phyloP scores from a whole-genome alignment of 1,284 basidiomycete species.

The Moesziomyces sp. region DNA sequence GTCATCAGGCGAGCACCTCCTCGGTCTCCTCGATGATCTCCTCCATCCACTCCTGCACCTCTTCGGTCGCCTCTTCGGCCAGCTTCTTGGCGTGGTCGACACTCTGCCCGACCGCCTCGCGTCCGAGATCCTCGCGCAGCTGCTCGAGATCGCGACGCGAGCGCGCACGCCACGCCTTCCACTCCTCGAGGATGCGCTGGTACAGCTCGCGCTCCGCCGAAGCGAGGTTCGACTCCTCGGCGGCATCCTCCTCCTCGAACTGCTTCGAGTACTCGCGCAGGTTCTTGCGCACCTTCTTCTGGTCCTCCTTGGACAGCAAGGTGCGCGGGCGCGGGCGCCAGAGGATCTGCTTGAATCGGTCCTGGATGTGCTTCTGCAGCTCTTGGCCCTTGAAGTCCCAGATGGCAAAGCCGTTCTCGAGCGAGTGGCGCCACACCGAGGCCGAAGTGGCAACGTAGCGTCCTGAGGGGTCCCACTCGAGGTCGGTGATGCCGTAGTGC shows the following conservation, averaged over 20 bases:
- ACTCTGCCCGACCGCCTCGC: constrained; percentile 40
- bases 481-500: constrained; percentile 97
- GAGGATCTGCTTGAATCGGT: constrained; percentile 98
- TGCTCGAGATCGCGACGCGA: constrained; percentile 55
- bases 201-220: constrained; percentile 91
- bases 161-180: constrained; percentile 86
- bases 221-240: constrained; percentile 91
- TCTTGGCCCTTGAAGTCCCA: constrained; percentile 99
- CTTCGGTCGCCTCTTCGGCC: constrained; percentile 62
- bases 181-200: constrained; percentile 93
- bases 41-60: constrained; percentile 68
- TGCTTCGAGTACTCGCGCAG: constrained; percentile 88
- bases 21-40: constrained; percentile 67
- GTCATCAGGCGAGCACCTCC: constrained; percentile 50
- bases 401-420: constrained; percentile 94
- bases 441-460: constrained; percentile 93
- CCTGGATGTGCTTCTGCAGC: constrained; percentile 85
- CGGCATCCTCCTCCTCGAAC: constrained; percentile 97
- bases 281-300: constrained; percentile 87
- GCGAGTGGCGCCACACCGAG: constrained; percentile 93
- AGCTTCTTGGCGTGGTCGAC: constrained; percentile 56
- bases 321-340: constrained; percentile 95
- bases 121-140: constrained; percentile 50
- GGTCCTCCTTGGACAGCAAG: constrained; percentile 86
- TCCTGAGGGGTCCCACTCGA: constrained; percentile 98